These are phyloP conservation scores for Exserohilum rostratum DNA, from an alignment of 2,329 filamentous ascomycete genomes.

Conservation along the genomic window DNA sequence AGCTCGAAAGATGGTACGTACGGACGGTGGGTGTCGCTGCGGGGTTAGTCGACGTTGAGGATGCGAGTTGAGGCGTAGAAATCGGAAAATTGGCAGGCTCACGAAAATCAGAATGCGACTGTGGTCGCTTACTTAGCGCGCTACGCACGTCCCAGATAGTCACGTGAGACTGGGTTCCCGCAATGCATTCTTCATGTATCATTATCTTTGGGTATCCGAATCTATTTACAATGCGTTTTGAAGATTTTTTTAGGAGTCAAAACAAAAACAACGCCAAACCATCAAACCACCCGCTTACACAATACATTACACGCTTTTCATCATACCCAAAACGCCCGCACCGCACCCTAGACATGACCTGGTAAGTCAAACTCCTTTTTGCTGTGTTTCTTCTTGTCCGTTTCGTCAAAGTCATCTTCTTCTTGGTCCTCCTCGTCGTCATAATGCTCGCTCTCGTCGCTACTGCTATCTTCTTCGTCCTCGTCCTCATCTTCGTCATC, in stretches of 20 bases:
- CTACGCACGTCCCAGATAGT: not conserved
- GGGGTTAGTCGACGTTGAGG: constrained; percentile 35
- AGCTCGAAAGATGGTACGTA: constrained; percentile 21
- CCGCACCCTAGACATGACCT: constrained; percentile 40
- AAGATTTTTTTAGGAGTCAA: not conserved
- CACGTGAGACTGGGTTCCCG: constrained; percentile 11
- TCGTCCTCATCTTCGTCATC: constrained; percentile 42
- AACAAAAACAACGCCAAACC: not conserved
- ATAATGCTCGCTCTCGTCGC: constrained; percentile 44
- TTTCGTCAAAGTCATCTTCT: constrained; percentile 36
- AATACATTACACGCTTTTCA: constrained; percentile 3
- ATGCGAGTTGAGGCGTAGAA: constrained; percentile 28
- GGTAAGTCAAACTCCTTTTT: constrained; percentile 43
- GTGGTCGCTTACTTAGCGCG: constrained; percentile 28
- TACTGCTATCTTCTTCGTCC: constrained; percentile 41
- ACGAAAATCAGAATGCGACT: constrained; percentile 25
- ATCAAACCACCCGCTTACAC: not conserved
- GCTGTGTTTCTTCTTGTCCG: constrained; percentile 25
- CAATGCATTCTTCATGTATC: not conserved
- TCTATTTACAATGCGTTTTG: constrained; percentile 3
- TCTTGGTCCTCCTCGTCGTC: constrained; percentile 40
- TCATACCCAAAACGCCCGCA: constrained; percentile 18
- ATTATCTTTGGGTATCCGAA: constrained; percentile 8
- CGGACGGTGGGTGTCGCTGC: constrained; percentile 34
- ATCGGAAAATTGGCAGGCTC: constrained; percentile 16